Conservation (phyloP, 768 basidiomycete genomes). For the Pisolithus microcarpus region DNA sequence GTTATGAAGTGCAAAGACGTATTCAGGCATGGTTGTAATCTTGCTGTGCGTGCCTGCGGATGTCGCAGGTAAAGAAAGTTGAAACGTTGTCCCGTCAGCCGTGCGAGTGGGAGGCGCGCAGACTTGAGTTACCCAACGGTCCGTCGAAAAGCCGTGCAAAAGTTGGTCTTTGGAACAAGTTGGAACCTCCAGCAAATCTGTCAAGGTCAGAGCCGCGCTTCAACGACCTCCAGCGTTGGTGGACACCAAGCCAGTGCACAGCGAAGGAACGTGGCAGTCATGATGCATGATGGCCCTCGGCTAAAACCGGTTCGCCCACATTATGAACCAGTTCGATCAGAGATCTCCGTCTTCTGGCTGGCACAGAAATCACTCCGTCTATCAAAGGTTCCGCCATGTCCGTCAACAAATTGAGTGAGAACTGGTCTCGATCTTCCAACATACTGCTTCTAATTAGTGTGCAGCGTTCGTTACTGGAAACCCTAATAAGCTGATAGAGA, state of each 20-base stretch:
- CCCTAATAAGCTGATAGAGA: conserved; percentile 86
- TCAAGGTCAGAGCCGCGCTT: too few species aligned
- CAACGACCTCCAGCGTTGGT: too few species aligned
- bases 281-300: too few species aligned
- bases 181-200: too few species aligned
- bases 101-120: background rate
- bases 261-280: background rate
- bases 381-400: conserved; percentile 21
- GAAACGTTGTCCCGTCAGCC: background rate
- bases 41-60: background rate
- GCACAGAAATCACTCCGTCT: too few species aligned
- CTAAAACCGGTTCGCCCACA: background rate
- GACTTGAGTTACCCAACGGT: background rate
- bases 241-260: background rate
- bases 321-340: background rate
- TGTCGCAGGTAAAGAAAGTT: background rate
- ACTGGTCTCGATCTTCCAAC: background rate
- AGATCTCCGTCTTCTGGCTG: background rate
- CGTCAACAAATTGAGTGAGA: conserved; percentile 19
- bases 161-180: too few species aligned
- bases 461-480: conserved; percentile 94
- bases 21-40: conserved; percentile 53
- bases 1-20: conserved; percentile 83
- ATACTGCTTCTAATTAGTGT: conserved; percentile 8
- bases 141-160: too few species aligned